phyloP scores from a whole-genome alignment of 2,329 filamentous ascomycete genomes.

The Claviceps paspali region DNA sequence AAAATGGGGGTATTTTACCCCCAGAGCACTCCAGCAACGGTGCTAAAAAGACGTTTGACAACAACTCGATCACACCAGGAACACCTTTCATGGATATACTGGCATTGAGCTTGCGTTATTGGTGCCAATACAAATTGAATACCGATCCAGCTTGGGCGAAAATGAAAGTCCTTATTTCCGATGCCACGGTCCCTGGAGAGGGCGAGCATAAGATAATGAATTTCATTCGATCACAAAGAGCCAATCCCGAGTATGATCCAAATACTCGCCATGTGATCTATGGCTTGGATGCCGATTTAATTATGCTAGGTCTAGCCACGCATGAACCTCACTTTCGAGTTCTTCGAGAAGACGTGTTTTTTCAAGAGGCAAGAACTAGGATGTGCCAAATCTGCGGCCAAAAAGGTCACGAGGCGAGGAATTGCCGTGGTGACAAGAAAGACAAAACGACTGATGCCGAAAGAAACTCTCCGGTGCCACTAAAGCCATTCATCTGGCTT shows the following conservation, averaged over 20 bases:
- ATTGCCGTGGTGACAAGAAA: slow-evolving; percentile 68
- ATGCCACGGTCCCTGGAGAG: slow-evolving; percentile 93
- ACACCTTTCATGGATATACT: slow-evolving; percentile 98
- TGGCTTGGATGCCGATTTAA: slow-evolving; percentile 91
- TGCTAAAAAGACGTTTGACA: slow-evolving; percentile 85
- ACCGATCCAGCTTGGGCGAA: slow-evolving; percentile 93
- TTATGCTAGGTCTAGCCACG: slow-evolving; percentile 93
- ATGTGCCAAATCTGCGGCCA: slow-evolving; percentile 84
- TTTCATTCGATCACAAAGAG: slow-evolving; percentile 85
- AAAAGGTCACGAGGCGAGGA: slow-evolving; percentile 74
- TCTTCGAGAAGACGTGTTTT: slow-evolving; percentile 91
- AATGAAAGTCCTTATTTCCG: slow-evolving; percentile 94
- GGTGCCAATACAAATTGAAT: slow-evolving; percentile 95
- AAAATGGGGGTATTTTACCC: slow-evolving; percentile 51
- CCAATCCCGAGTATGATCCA: slow-evolving; percentile 80
- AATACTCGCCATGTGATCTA: slow-evolving; percentile 98
- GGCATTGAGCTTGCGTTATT: slow-evolving; percentile 79
- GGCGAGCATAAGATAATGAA: slow-evolving; percentile 99
- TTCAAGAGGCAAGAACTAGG: slow-evolving; percentile 68
- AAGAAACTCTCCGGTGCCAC: slow-evolving; percentile 55
- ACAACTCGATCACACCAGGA: slow-evolving; percentile 75
- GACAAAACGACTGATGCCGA: slow-evolving; percentile 66
- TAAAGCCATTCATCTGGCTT: slow-evolving; percentile 97
- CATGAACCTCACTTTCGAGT: slow-evolving; percentile 97
- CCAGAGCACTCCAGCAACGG: slow-evolving; percentile 45